These are phyloP conservation scores for Saccharomycodes ludwigii DNA, from an alignment of 805 yeast genomes.

Conservation along the genomic window DNA sequence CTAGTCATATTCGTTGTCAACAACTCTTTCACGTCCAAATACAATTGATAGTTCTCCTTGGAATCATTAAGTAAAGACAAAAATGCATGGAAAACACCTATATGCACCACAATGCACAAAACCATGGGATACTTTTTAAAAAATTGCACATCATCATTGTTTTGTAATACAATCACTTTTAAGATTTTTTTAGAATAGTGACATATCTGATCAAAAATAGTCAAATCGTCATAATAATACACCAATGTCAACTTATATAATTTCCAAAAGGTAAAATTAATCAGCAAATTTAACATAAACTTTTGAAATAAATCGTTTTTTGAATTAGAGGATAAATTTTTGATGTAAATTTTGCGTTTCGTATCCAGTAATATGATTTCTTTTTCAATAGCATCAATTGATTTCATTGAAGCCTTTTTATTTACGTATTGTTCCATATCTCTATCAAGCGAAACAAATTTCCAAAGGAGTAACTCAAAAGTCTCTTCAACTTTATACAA, in stretches of 20 bases:
- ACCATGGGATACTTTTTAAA: conserved; percentile 19
- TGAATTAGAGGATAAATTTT: conserved; percentile 10
- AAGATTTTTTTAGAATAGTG: conserved; percentile 14
- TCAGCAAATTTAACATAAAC: conserved; percentile 12
- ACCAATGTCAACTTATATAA: conserved; percentile 14
- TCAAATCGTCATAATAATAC: conserved; percentile 11
- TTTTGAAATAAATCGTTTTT: conserved; percentile 11
- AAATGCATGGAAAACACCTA: conserved; percentile 16
- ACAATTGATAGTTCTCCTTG: conserved; percentile 11
- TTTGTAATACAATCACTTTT: conserved; percentile 12
- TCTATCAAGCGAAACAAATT: conserved; percentile 20
- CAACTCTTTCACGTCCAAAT: conserved; percentile 3
- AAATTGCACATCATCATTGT: conserved; percentile 6
- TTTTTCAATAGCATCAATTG: conserved; percentile 18
- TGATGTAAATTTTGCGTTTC: conserved; percentile 8
- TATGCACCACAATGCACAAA: conserved; percentile 11
- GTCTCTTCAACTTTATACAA: conserved; percentile 17
- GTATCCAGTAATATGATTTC: conserved; percentile 12
- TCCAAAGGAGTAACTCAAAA: conserved; percentile 21
- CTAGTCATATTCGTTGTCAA: conserved; percentile 5
- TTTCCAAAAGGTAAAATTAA: conserved; percentile 18
- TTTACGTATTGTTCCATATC: conserved; percentile 16
- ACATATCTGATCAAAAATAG: conserved; percentile 10
- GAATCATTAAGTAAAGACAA: conserved; percentile 13
- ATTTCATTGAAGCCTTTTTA: conserved; percentile 18